phyloP scores from a whole-genome alignment of 768 basidiomycete genomes.

The Brasilioporus rufonigricans region DNA sequence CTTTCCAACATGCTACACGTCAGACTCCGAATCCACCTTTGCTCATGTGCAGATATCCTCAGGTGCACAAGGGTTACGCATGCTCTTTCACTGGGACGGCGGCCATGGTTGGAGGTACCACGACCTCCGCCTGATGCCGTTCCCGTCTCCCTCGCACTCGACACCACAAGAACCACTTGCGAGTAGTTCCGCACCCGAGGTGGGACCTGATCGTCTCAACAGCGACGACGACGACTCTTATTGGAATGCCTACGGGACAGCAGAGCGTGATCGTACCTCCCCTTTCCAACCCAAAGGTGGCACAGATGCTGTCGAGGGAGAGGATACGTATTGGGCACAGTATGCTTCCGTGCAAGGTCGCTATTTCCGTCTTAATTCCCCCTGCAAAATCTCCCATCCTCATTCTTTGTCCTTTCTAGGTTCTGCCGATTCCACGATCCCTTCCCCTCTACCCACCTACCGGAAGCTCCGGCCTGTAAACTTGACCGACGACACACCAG shows the following conservation, averaged over 20 bases:
- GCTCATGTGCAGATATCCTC: conserved; percentile 56
- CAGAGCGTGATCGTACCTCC: conserved; percentile 29
- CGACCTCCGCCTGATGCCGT: conserved; percentile 67
- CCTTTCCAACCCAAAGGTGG: conserved; percentile 14
- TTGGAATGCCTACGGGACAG: conserved; percentile 63
- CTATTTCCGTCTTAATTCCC: conserved; percentile 17
- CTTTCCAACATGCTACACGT: conserved; percentile 38
- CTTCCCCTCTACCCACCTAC: conserved; percentile 41
- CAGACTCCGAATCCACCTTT: conserved; percentile 50
- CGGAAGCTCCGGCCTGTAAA: conserved; percentile 25
- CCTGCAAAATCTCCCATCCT: conserved; percentile 3
- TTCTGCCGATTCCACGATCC: conserved; percentile 68
- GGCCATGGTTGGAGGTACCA: conserved; percentile 64
- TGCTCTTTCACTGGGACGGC: conserved; percentile 69
- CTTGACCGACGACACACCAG: background rate
- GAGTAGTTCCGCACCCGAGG: conserved; percentile 22
- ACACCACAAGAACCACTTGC: conserved; percentile 27
- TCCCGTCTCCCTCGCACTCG: conserved; percentile 44
- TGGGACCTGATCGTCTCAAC: conserved; percentile 22
- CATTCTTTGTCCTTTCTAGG: conserved; percentile 38
- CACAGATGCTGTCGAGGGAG: conserved; percentile 20
- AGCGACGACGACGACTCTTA: conserved; percentile 51
- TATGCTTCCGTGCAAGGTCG: conserved; percentile 69
- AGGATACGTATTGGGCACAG: conserved; percentile 77
- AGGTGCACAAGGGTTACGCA: conserved; percentile 41